Evolutionary conservation across 306 rosid species (phyloP).

Genomic region (Cucumis hystrix): DNA sequence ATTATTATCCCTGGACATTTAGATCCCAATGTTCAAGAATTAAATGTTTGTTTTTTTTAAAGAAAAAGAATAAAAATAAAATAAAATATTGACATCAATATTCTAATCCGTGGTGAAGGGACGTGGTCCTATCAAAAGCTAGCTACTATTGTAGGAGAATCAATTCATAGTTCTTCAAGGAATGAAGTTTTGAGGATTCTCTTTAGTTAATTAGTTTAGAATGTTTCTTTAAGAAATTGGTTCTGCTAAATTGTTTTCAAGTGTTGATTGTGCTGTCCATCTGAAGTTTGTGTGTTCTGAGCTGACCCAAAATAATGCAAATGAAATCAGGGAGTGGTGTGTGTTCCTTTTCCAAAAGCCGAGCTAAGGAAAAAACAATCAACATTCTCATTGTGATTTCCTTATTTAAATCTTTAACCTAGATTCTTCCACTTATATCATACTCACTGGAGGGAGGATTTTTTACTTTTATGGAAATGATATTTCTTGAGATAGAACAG

Average conservation of each 20-base stretch:
- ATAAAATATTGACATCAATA: no score
- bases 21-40: no score
- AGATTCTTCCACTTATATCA: background rate
- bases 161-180: background rate
- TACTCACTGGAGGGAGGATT: background rate
- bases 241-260: background rate
- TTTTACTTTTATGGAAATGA: background rate
- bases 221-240: background rate
- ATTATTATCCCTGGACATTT: no score
- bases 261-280: background rate
- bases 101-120: no score
- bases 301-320: background rate
- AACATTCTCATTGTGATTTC: background rate
- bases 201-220: background rate
- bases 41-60: no score
- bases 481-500: background rate
- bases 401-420: background rate
- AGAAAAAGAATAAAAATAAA: no score
- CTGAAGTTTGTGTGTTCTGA: background rate
- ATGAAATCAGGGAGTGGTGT: background rate
- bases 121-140: no score
- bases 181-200: background rate
- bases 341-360: background rate
- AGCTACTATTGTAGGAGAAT: background rate
- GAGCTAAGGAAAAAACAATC: background rate